Percentiles rank a stretch among this genome's conserved stretches.
These are phyloP conservation scores for Miscanthus lutarioriparius DNA, from an alignment of 176 grass and related monocot species.

Conservation along the genomic window DNA sequence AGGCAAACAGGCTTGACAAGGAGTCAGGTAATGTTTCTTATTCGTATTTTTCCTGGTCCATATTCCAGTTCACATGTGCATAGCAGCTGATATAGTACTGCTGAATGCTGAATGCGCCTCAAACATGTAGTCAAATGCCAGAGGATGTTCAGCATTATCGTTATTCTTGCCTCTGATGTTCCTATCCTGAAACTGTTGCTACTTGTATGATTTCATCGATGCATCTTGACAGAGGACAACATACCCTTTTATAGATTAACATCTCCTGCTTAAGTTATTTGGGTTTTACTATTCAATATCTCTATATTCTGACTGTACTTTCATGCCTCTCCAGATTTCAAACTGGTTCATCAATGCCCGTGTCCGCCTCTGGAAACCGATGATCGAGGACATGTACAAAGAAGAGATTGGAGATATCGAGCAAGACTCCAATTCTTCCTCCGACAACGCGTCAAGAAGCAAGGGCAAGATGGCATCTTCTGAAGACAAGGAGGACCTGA, in stretches of 20 bases:
- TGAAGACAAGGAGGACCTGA: constrained; percentile 68
- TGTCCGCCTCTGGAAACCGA: constrained; percentile 97
- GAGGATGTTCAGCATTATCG: no score
- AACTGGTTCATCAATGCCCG: constrained; percentile 99
- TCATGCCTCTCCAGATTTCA: constrained; percentile 67
- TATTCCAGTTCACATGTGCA: no score
- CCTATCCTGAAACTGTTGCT: no score
- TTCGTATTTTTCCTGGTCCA: no score
- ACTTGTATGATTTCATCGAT: no score
- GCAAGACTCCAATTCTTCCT: constrained; percentile 95
- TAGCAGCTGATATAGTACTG: no score
- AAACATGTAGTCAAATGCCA: no score
- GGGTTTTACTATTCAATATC: not conserved
- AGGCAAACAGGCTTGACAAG: constrained; percentile 96
- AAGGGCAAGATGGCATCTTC: constrained; percentile 67
- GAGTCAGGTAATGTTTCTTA: constrained; percentile 64
- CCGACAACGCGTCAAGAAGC: constrained; percentile 62
- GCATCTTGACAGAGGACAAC: no score
- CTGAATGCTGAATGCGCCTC: no score
- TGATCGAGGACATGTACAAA: constrained; percentile 99
- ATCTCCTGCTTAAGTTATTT: not conserved
- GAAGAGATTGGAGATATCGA: constrained; percentile 87
- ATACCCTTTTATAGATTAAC: no score
- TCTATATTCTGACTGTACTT: not conserved
- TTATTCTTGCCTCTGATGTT: no score